phyloP scores from a whole-genome alignment of 2,329 filamentous ascomycete genomes.

The Fusarium euwallaceae region DNA sequence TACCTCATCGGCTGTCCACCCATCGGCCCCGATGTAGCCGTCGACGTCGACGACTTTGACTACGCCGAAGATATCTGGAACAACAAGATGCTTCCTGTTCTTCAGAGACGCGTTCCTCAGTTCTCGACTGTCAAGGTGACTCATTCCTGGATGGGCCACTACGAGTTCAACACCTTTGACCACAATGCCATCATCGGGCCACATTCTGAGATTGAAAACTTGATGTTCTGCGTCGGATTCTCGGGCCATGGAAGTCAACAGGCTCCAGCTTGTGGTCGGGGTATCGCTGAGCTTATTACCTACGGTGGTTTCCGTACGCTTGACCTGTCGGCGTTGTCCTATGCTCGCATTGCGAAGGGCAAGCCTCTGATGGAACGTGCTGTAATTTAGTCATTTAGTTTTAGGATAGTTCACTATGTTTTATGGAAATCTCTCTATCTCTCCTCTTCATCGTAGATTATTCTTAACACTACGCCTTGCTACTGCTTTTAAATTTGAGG shows the following conservation, averaged over 20 bases:
- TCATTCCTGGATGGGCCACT: conserved; percentile 26
- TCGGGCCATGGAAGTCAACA: conserved; percentile 26
- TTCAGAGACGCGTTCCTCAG: conserved; percentile 22
- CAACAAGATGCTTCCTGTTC: conserved; percentile 23
- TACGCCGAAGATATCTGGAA: conserved; percentile 24
- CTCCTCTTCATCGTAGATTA: no score
- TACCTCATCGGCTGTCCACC: conserved; percentile 24
- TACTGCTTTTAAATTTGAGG: no score
- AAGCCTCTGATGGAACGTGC: conserved; percentile 21
- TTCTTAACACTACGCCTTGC: no score
- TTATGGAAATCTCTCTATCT: no score
- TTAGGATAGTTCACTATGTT: not conserved
- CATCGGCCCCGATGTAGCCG: conserved; percentile 8
- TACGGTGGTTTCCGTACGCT: conserved; percentile 22
- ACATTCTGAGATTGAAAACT: not conserved
- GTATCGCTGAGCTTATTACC: conserved; percentile 17
- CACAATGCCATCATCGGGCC: conserved; percentile 27
- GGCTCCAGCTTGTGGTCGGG: conserved; percentile 18
- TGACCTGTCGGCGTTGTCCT: conserved; percentile 13
- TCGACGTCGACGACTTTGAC: conserved; percentile 10
- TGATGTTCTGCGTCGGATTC: conserved; percentile 17
- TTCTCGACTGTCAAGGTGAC: conserved; percentile 15
- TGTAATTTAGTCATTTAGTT: conserved; percentile 10
- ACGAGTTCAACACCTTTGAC: conserved; percentile 28
- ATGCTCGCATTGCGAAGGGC: conserved; percentile 10